Conservation (phyloP, 106 monocot genomes). For the Amphibolis antarctica region DNA sequence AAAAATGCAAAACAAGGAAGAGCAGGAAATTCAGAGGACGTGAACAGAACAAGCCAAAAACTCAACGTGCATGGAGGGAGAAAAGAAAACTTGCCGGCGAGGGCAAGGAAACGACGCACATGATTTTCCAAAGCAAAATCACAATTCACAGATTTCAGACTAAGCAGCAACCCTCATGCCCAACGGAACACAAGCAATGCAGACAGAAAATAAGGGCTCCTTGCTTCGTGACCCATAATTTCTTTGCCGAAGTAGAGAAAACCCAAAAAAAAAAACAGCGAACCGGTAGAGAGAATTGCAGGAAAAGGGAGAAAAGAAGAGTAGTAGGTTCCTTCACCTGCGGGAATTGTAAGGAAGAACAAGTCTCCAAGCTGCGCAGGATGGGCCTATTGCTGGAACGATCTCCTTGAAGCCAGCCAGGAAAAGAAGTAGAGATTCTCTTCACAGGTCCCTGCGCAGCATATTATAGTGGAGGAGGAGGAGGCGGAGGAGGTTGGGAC, state of each 20-base stretch:
- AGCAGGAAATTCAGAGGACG: too few relatives aligned
- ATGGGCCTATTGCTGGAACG: neutral
- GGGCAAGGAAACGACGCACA: too few relatives aligned
- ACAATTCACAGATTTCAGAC: too few relatives aligned
- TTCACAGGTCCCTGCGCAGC: slow-evolving; percentile 7
- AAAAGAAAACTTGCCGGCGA: too few relatives aligned
- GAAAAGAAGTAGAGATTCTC: slow-evolving; percentile 31
- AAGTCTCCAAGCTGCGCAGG: neutral
- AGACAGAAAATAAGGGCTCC: neutral
- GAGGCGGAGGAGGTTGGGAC: slow-evolving; percentile 31
- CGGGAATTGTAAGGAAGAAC: slow-evolving; percentile 1
- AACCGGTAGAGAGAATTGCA: neutral
- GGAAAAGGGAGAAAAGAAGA: neutral
- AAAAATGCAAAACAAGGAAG: too few relatives aligned
- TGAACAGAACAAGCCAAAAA: too few relatives aligned
- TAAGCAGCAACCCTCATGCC: too few relatives aligned
- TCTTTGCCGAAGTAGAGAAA: neutral
- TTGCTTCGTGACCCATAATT: too few relatives aligned
- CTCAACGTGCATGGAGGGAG: too few relatives aligned
- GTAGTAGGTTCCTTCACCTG: neutral
- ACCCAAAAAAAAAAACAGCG: too few relatives aligned
- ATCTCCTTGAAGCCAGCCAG: neutral
- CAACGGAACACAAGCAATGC: neutral
- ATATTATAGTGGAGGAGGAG: slow-evolving; percentile 33
- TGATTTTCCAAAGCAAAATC: too few relatives aligned